phyloP scores from a whole-genome alignment of 164 flowering plant species.

The Magnolia officinalis region DNA sequence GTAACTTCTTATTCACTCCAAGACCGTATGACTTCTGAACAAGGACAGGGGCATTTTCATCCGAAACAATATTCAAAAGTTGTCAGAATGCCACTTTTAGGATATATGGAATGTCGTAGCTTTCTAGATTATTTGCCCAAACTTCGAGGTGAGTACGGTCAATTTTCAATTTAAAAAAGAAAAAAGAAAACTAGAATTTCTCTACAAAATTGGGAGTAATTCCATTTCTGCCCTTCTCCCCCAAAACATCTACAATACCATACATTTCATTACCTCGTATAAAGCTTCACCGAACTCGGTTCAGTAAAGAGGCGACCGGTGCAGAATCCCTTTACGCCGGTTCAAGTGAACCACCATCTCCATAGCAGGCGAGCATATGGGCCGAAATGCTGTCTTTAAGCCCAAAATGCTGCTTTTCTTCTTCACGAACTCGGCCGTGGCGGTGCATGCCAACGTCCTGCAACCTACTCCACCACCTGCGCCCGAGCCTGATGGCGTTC shows the following conservation, averaged over 20 bases:
- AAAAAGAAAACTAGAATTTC: not conserved
- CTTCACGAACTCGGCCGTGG: constrained; percentile 61
- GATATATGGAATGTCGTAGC: too few relatives aligned
- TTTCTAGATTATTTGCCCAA: too few relatives aligned
- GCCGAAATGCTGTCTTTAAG: constrained; percentile 33
- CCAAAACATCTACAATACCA: not conserved
- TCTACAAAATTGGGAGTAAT: constrained; percentile 39
- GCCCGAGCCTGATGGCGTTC: constrained; percentile 1
- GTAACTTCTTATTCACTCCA: too few relatives aligned
- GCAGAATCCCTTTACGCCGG: constrained; percentile 66
- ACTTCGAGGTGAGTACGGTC: too few relatives aligned
- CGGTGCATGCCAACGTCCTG: constrained; percentile 42
- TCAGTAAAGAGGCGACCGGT: constrained; percentile 65
- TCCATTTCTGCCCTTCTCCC: not conserved
- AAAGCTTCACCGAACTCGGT: not conserved
- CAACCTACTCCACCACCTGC: constrained; percentile 30
- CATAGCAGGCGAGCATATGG: constrained; percentile 28
- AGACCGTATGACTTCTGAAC: too few relatives aligned
- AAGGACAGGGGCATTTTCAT: too few relatives aligned
- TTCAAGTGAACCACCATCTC: constrained; percentile 27
- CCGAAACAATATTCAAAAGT: too few relatives aligned
- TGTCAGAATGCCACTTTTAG: too few relatives aligned
- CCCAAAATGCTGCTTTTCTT: constrained; percentile 24
- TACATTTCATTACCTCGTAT: not conserved
- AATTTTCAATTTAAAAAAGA: not conserved